A percentile compares a stretch with the other conserved stretches of the same genome.
Conservation (phyloP, 495 filamentous ascomycete genomes). For the Hypoxylon cercidicola region DNA sequence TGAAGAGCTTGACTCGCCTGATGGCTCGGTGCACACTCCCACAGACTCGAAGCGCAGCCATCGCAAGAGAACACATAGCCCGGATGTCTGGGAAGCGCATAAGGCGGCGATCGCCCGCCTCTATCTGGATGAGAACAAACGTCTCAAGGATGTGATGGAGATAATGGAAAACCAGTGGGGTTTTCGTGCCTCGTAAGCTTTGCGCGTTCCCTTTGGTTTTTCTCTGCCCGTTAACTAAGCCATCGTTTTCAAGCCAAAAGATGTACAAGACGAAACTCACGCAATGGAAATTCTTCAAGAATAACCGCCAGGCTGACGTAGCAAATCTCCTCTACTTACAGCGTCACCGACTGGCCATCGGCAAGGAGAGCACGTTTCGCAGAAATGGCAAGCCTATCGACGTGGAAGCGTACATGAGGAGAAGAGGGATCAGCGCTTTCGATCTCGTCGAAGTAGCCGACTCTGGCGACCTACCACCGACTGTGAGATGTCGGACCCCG, state of each 20-base stretch:
- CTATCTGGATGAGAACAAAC: conserved; percentile 46
- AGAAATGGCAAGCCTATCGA: conserved; percentile 49
- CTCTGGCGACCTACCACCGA: conserved; percentile 46
- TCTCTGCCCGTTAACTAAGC: conserved; percentile 32
- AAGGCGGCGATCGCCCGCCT: conserved; percentile 45
- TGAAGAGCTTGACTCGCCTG: conserved; percentile 20
- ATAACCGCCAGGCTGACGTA: conserved; percentile 50
- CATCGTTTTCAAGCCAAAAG: conserved; percentile 43
- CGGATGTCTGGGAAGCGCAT: conserved; percentile 45
- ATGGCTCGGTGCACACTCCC: conserved; percentile 21
- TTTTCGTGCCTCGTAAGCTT: conserved; percentile 48
- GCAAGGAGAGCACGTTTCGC: conserved; percentile 50
- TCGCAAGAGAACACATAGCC: conserved; percentile 43
- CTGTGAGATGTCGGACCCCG: conserved; percentile 51
- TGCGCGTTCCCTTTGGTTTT: conserved; percentile 12
- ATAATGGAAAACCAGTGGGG: conserved; percentile 86
- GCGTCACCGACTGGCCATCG: conserved; percentile 48
- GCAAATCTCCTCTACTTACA: conserved; percentile 49
- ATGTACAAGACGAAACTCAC: conserved; percentile 56
- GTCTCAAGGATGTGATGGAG: conserved; percentile 78
- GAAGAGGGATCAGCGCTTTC: conserved; percentile 48
- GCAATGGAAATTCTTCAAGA: conserved; percentile 54
- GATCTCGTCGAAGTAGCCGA: conserved; percentile 49
- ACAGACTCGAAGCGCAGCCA: conserved; percentile 24
- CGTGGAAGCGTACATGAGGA: conserved; percentile 48